Base-by-base conservation (phyloP, 345 rosid species). In the Gossypium longicalyx region DNA sequence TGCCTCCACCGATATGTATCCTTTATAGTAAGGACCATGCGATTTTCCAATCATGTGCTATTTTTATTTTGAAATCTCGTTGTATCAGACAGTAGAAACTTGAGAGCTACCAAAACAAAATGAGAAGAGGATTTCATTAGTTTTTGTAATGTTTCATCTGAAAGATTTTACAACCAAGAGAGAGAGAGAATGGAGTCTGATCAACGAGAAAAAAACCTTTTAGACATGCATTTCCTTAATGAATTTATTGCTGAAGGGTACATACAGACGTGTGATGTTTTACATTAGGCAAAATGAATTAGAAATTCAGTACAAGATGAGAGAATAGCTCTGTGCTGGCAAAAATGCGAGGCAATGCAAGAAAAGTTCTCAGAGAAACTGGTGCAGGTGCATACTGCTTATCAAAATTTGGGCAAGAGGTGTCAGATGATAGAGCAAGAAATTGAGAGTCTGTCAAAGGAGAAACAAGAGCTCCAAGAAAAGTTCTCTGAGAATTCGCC, bases 351-450 rank as follows among this genome's bases (percentile, higher is more conserved):
- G 84, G 76, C 82, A 73, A 87, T 91, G 93, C 98, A 95, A 79
- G 96, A 89, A 82, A 93, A 91, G 80, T 95, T 85, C 81, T 80
- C 88, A 16, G 99, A 95, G 80, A 95, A 95, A 81, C 78, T 93
- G 82, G 97, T 91, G 87, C 98, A 91, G 85, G 85, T 89, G 64
- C 94, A 87, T 80, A 80, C 93, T 64, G 99, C 98, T 17, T 91
- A 93, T 82, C 97, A 95, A 81, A 95, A 93, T 80, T 82, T 91
- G 89, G 92, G 86, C 71, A 89, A 89, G 83, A 85, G 85, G 76
- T 95, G 93, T 79, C 98, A 93, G 86, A 84, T 93, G 90, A 83
- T 95, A 96, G 94, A 91, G 74, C 98, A 93, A 74, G 93, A 95
- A 88, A 87, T 85, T 38, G 93, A 91, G 83, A 89, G 82, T 78